Percentiles rank a stretch among this genome's conserved stretches.
Evolutionary conservation across 177 flowering plant species (phyloP).

Genomic region (Vitis hybrid): DNA sequence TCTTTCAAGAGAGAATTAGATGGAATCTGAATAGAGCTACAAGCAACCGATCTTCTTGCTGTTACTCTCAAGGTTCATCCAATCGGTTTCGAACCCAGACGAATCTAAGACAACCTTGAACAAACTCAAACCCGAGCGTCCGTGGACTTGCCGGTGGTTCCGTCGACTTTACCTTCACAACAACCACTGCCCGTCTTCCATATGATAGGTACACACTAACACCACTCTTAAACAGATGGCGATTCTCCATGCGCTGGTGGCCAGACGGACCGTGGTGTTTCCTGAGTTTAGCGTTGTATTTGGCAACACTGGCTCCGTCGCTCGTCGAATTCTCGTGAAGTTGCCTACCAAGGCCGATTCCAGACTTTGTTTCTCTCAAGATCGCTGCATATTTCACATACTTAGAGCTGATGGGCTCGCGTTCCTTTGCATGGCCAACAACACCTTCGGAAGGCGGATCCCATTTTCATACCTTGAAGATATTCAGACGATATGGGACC

Average conservation of each 20-base stretch:
- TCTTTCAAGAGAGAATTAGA: no score
- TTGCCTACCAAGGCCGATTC: slow-evolving; percentile 65
- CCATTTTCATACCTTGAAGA: slow-evolving; percentile 96
- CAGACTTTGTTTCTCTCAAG: slow-evolving; percentile 91
- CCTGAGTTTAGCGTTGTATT: slow-evolving; percentile 92
- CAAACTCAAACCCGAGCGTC: not conserved
- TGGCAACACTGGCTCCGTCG: slow-evolving; percentile 85
- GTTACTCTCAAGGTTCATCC: no score
- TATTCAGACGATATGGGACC: slow-evolving; percentile 83
- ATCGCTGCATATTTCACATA: slow-evolving; percentile 88
- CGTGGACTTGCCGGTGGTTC: not conserved
- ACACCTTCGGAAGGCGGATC: slow-evolving; percentile 90
- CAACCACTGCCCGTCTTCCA: no score
- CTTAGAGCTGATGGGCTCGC: slow-evolving; percentile 76
- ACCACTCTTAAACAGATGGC: slow-evolving; percentile 45
- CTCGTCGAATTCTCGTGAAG: slow-evolving; percentile 83
- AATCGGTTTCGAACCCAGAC: no score
- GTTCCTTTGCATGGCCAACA: slow-evolving; percentile 96
- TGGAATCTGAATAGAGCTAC: no score
- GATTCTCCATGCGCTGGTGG: slow-evolving; percentile 86
- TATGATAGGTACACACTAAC: no score
- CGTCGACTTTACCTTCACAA: not conserved
- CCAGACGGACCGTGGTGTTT: slow-evolving; percentile 79
- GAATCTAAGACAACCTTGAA: no score
- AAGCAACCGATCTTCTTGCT: no score